Evolutionary conservation across 129 eudicot genomes (phyloP).

Genomic region (Kitagawia praeruptora): DNA sequence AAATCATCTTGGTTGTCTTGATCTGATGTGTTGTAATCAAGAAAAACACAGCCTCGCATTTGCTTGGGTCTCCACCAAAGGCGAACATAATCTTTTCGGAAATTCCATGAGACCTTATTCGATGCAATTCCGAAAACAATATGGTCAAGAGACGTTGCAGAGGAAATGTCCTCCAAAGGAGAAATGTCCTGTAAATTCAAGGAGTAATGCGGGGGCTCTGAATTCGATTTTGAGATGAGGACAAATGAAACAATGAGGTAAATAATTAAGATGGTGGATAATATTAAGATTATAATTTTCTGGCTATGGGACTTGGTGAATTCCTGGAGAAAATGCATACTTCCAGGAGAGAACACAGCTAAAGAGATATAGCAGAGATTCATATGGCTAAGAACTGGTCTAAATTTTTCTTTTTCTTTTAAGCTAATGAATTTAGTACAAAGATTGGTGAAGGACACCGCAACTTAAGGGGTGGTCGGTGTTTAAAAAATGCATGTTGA

Average conservation of each 20-base stretch:
- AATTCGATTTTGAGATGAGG: slow-evolving; percentile 16
- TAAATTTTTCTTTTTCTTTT: not conserved
- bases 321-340: slow-evolving; percentile 29
- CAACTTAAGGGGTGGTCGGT: not conserved
- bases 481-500: not conserved
- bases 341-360: slow-evolving; percentile 1
- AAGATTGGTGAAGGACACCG: not conserved
- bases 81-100: slow-evolving; percentile 40
- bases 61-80: slow-evolving; percentile 69
- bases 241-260: slow-evolving; percentile 29
- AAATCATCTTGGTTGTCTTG: not conserved
- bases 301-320: slow-evolving; percentile 23
- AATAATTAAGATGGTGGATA: slow-evolving; percentile 22
- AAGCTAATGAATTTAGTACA: not conserved
- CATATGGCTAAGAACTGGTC: not conserved
- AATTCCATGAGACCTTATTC: slow-evolving; percentile 45
- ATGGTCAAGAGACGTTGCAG: slow-evolving; percentile 49
- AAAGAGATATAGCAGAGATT: not conserved
- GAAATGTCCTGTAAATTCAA: too few species aligned
- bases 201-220: slow-evolving; percentile 16
- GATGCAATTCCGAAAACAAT: slow-evolving; percentile 77
- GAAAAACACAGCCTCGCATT: slow-evolving; percentile 72
- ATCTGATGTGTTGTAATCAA: slow-evolving; percentile 24
- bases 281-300: slow-evolving; percentile 24
- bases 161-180: not conserved